These are phyloP conservation scores for Rhynchosporium agropyri DNA, from an alignment of 2,329 filamentous ascomycete genomes.

Conservation along the genomic window DNA sequence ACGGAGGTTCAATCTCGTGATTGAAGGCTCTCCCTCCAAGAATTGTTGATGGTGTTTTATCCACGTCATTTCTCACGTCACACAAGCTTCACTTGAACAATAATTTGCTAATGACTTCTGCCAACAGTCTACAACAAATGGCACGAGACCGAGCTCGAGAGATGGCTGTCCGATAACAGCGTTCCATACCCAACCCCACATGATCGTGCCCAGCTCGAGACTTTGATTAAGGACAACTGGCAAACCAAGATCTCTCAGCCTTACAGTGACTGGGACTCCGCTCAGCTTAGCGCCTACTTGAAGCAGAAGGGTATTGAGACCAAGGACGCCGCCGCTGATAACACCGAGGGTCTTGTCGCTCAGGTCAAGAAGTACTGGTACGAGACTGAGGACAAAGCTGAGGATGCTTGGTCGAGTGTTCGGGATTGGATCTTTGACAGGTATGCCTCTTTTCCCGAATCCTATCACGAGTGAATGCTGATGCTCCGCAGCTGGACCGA, in stretches of 20 bases:
- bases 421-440: slow-evolving; percentile 92
- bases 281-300: slow-evolving; percentile 69
- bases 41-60: slow-evolving; percentile 1
- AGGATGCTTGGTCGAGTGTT: slow-evolving; percentile 69
- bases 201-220: slow-evolving; percentile 93
- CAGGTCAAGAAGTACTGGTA: slow-evolving; percentile 76
- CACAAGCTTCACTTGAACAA: neutral
- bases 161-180: slow-evolving; percentile 92
- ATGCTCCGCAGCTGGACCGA: slow-evolving; percentile 51
- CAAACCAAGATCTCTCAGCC: slow-evolving; percentile 72
- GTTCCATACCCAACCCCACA: slow-evolving; percentile 87
- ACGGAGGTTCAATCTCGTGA: slow-evolving; percentile 13
- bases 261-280: slow-evolving; percentile 75
- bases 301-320: slow-evolving; percentile 70
- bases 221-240: slow-evolving; percentile 89
- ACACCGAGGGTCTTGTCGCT: slow-evolving; percentile 67
- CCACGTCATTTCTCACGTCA: slow-evolving; percentile 18
- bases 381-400: slow-evolving; percentile 76
- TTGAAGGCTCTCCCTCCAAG: slow-evolving; percentile 6
- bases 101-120: slow-evolving; percentile 39
- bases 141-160: slow-evolving; percentile 96
- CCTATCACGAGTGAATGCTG: slow-evolving; percentile 12
- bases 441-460: slow-evolving; percentile 47
- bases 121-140: slow-evolving; percentile 91
- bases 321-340: slow-evolving; percentile 66